Conservation (phyloP, 1,139 yeast species). For the Candida smagusa region DNA sequence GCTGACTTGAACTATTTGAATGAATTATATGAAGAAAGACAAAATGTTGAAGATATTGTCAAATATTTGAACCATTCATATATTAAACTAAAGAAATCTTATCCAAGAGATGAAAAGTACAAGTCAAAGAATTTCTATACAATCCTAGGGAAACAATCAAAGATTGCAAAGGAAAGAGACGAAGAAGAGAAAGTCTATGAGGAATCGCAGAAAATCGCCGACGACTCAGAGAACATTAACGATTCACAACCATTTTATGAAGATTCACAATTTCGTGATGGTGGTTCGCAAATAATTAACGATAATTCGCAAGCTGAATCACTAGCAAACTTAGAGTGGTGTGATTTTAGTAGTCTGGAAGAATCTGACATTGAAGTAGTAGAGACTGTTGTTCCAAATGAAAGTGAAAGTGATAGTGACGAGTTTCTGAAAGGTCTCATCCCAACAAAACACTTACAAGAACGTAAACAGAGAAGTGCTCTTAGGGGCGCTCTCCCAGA, state of each 20-base stretch:
- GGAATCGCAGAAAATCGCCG: neutral
- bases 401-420: neutral
- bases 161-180: conserved; percentile 5
- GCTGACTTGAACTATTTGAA: conserved; percentile 35
- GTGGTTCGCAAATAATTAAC: conserved; percentile 18
- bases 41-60: conserved; percentile 33
- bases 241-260: conserved; percentile 10
- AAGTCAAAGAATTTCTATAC: conserved; percentile 38
- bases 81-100: conserved; percentile 25
- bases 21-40: conserved; percentile 33
- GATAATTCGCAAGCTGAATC: too few species aligned
- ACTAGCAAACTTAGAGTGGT: neutral
- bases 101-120: conserved; percentile 42
- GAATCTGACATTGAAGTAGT: conserved; percentile 2
- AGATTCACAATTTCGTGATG: conserved; percentile 26
- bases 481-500: conserved; percentile 39
- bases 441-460: conserved; percentile 8
- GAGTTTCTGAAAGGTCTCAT: conserved; percentile 3
- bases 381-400: neutral
- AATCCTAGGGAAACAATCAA: conserved; percentile 28
- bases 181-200: conserved; percentile 7
- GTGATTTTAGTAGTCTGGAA: conserved; percentile 6
- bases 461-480: conserved; percentile 26
- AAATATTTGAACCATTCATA: conserved; percentile 36
- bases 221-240: neutral